Evolutionary conservation across 805 yeast genomes (phyloP).

Genomic region (Saccharomycopsis fermentans): DNA sequence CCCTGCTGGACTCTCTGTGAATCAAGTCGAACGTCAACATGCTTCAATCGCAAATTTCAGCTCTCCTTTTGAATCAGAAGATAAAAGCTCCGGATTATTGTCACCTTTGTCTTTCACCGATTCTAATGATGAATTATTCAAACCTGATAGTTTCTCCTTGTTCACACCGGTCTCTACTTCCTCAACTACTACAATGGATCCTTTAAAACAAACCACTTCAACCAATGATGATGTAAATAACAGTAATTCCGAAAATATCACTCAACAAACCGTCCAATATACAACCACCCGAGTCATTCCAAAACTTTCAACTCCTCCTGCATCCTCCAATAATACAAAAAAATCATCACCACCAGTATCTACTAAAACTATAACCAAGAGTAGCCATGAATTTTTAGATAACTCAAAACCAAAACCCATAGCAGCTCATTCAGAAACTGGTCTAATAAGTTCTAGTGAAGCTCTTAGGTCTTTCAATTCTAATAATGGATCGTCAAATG

Average conservation of each 20-base stretch:
- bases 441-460: neutral
- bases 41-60: slow-evolving; percentile 7
- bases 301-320: neutral
- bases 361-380: neutral
- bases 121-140: neutral
- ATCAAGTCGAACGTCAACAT: neutral
- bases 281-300: neutral
- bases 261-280: neutral
- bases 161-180: neutral
- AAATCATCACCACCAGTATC: neutral
- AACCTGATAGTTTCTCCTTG: neutral
- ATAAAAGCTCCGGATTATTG: slow-evolving; percentile 14
- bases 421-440: neutral
- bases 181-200: neutral
- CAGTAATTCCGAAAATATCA: neutral
- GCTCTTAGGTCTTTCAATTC: slow-evolving; percentile 1
- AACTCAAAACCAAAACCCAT: neutral
- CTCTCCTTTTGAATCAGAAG: slow-evolving; percentile 17
- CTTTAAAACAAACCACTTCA: neutral
- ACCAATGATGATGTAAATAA: neutral
- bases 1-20: slow-evolving; percentile 4
- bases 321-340: neutral
- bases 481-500: neutral
- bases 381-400: neutral
- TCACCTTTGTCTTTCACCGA: neutral